phyloP scores from a whole-genome alignment of 148 eudicot species.

The Rhododendron simsii region DNA sequence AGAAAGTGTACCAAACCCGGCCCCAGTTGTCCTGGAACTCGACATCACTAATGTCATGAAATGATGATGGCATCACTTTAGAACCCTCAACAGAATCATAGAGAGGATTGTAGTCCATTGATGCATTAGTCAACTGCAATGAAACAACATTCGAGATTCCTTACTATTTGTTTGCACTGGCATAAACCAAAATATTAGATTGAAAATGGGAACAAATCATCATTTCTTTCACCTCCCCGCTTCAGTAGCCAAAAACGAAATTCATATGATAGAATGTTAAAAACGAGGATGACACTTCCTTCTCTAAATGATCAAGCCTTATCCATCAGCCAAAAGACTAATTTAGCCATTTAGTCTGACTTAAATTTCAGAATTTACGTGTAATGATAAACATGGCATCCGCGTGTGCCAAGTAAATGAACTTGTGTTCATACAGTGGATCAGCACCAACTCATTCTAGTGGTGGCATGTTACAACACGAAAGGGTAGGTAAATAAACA shows the following conservation, averaged over 20 bases:
- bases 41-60: conserved; percentile 85
- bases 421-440: background rate
- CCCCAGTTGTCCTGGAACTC: conserved; percentile 99
- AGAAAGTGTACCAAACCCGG: conserved; percentile 65
- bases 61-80: conserved; percentile 81
- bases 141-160: background rate
- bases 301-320: background rate
- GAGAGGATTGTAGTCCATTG: conserved; percentile 71
- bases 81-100: conserved; percentile 80
- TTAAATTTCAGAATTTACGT: background rate
- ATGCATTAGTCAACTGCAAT: conserved; percentile 63
- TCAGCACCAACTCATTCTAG: background rate
- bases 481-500: background rate
- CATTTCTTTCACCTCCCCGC: background rate
- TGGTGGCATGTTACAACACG: background rate
- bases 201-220: background rate
- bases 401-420: background rate
- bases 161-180: background rate
- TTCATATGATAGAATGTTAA: background rate
- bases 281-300: background rate
- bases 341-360: background rate
- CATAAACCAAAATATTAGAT: background rate
- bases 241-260: background rate
- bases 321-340: conserved; percentile 1
- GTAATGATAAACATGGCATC: no score